These are phyloP conservation scores for Diplodia intermedia DNA, from an alignment of 2,329 filamentous ascomycete species.

Conservation along the genomic window DNA sequence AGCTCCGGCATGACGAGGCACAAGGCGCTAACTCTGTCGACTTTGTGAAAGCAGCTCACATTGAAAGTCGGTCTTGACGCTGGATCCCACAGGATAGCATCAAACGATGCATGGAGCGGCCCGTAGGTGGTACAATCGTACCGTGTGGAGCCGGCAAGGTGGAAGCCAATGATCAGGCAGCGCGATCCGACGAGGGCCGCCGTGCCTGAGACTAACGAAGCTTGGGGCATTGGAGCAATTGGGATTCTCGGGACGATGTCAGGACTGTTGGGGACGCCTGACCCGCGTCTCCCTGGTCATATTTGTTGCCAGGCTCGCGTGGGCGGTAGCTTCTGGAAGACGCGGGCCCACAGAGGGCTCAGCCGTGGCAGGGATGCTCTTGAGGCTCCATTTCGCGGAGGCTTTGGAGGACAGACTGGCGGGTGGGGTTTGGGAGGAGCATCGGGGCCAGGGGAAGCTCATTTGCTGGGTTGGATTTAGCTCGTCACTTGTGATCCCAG, in stretches of 20 bases:
- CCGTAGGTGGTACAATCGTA: slow-evolving; percentile 30
- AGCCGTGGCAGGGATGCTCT: not conserved
- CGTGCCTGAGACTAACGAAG: slow-evolving; percentile 27
- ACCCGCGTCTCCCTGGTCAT: slow-evolving; percentile 17
- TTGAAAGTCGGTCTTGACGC: slow-evolving; percentile 19
- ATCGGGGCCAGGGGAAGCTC: slow-evolving; percentile 28
- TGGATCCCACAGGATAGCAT: slow-evolving; percentile 23
- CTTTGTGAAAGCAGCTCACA: slow-evolving; percentile 27
- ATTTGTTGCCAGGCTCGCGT: slow-evolving; percentile 23
- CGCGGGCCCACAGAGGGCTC: slow-evolving; percentile 10
- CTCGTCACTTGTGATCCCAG: slow-evolving; percentile 30
- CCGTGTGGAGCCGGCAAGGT: slow-evolving; percentile 23
- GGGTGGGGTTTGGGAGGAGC: slow-evolving; percentile 14
- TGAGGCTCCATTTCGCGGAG: slow-evolving; percentile 10
- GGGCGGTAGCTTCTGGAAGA: slow-evolving; percentile 29
- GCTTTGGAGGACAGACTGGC: slow-evolving; percentile 10
- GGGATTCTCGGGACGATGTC: slow-evolving; percentile 12
- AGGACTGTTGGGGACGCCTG: not conserved
- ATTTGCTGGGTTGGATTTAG: slow-evolving; percentile 29
- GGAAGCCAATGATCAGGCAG: slow-evolving; percentile 30
- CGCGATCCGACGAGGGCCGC: slow-evolving; percentile 21
- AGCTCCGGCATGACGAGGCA: slow-evolving; percentile 59
- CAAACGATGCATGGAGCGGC: slow-evolving; percentile 30
- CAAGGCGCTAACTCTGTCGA: slow-evolving; percentile 29
- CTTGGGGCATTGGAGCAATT: slow-evolving; percentile 28